A percentile compares a stretch with the other conserved stretches of the same genome.
phyloP scores from a whole-genome alignment of 1,284 basidiomycete species.

The Moniliella sp. region DNA sequence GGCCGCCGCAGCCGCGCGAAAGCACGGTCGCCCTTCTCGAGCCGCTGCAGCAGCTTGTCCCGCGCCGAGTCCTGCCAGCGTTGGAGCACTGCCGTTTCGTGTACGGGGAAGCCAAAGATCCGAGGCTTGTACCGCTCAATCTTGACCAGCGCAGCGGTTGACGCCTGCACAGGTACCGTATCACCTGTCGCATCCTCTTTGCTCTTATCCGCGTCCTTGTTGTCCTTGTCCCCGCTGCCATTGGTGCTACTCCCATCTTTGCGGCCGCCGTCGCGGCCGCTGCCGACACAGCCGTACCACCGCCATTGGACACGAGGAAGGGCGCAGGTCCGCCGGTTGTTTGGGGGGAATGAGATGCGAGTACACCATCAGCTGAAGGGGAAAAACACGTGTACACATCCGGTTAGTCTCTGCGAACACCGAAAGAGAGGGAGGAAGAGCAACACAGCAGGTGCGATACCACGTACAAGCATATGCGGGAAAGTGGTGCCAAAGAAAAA shows the following conservation, averaged over 20 bases:
- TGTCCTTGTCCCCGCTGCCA: no score
- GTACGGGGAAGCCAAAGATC: constrained; percentile 32
- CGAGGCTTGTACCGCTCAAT: constrained; percentile 27
- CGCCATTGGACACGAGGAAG: constrained; percentile 16
- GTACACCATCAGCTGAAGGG: constrained; percentile 48
- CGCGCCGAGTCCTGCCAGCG: constrained; percentile 26
- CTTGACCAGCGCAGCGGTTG: no score
- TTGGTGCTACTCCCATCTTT: no score
- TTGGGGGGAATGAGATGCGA: constrained; percentile 44
- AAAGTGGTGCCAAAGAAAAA: constrained; percentile 31
- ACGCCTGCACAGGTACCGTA: no score
- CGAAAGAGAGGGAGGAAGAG: no score
- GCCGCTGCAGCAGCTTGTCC: constrained; percentile 14
- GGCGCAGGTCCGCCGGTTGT: constrained; percentile 13
- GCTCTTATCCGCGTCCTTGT: no score
- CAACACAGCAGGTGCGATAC: no score
- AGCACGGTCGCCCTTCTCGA: constrained; percentile 12
- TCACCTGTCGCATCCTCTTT: no score
- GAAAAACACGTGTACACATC: no score
- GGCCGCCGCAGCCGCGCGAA: neutral
- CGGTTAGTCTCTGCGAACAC: no score
- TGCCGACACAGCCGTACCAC: no score
- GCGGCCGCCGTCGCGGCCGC: no score
- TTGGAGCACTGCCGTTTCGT: constrained; percentile 26
- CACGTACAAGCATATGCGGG: constrained; percentile 29